Percentiles rank a stretch among this genome's conserved stretches.
Conservation (phyloP, 192 early-diverging fungal species). For the Chytriomyces sp. region DNA sequence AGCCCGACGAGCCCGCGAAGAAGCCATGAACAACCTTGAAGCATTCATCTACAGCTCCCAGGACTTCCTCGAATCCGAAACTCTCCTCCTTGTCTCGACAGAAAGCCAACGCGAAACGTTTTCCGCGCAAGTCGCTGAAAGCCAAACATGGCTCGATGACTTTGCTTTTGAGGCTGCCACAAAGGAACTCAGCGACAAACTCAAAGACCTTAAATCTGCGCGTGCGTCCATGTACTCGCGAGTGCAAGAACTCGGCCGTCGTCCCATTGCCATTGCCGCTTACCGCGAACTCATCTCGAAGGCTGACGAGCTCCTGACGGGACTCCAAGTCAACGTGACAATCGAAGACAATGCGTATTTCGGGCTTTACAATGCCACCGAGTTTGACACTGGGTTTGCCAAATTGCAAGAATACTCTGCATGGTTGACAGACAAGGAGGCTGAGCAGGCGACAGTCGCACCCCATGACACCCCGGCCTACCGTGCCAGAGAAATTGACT, state of each 20-base stretch:
- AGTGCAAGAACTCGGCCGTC: slow-evolving; percentile 57
- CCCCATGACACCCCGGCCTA: slow-evolving; percentile 71
- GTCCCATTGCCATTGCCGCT: slow-evolving; percentile 48
- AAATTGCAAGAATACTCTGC: slow-evolving; percentile 59
- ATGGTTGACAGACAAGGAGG: slow-evolving; percentile 71
- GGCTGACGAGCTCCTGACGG: slow-evolving; percentile 4
- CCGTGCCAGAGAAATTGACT: slow-evolving; percentile 58
- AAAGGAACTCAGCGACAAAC: slow-evolving; percentile 45
- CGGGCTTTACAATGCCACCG: slow-evolving; percentile 31
- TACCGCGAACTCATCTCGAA: slow-evolving; percentile 18
- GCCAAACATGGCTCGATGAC: slow-evolving; percentile 87
- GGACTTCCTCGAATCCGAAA: slow-evolving; percentile 82
- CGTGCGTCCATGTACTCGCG: slow-evolving; percentile 55
- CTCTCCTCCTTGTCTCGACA: slow-evolving; percentile 68
- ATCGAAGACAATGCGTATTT: slow-evolving; percentile 6
- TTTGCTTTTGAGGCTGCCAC: slow-evolving; percentile 70
- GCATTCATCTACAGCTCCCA: slow-evolving; percentile 85
- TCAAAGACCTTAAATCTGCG: slow-evolving; percentile 48
- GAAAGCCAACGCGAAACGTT: slow-evolving; percentile 73
- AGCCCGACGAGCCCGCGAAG: slow-evolving; percentile 72
- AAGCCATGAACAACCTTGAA: slow-evolving; percentile 88
- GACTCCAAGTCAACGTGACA: slow-evolving; percentile 22
- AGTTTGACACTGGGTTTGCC: slow-evolving; percentile 48
- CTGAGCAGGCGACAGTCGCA: slow-evolving; percentile 62
- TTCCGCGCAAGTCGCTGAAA: slow-evolving; percentile 56